Evolutionary conservation across 2,329 filamentous ascomycete species (phyloP), one percentile per base, ranked within the genome.

Genomic region (Aspergillus sp.): DNA sequence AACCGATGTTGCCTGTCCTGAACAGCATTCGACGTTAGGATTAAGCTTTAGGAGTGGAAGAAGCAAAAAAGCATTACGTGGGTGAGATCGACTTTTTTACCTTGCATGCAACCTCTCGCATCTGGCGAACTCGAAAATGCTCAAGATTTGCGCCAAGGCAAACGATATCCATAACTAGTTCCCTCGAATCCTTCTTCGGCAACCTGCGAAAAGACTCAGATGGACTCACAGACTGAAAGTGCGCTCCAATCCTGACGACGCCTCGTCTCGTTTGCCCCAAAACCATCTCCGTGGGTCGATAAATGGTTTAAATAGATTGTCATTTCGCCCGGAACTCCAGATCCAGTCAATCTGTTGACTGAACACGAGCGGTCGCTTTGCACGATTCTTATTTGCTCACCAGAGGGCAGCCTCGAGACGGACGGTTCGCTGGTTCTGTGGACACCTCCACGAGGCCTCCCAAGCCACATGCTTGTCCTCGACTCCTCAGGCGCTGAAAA

Each of bases 361-460:
- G 28, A 47, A 41, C 15, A 15, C 5, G 25, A 28, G 43, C 17
- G 1, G 15, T 11, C 25, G 31, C 19, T 22, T 6, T 38, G 31
- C 53, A 51, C 30, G 51, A 17, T 51, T 52, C 13, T 54, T 22
- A 57, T 60, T 63, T 48, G 61, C 56, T 46, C n/a, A 54, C 30
- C 50, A 23, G 25, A 30, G 48, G 19, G 15, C 57, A 49, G 50
- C 34, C 57, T 49, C 55, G 56, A 57, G 51, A 56, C 64, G 59
- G 41, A 60, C 59, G 56, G 61, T 65, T 65, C 63, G 63, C 60
- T 63, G 19, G 19, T 19, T 49, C 30, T 45, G 48, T 57, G 55
- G 55, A 52, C 47, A 52, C 47, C 7, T 51, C 55, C 47, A 57
- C 55, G 55, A 51, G 48, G 55, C 55, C 23, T 57, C 41, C 11